Conservation (phyloP, 495 filamentous ascomycete genomes). For the Trichoderma asperelloides region DNA sequence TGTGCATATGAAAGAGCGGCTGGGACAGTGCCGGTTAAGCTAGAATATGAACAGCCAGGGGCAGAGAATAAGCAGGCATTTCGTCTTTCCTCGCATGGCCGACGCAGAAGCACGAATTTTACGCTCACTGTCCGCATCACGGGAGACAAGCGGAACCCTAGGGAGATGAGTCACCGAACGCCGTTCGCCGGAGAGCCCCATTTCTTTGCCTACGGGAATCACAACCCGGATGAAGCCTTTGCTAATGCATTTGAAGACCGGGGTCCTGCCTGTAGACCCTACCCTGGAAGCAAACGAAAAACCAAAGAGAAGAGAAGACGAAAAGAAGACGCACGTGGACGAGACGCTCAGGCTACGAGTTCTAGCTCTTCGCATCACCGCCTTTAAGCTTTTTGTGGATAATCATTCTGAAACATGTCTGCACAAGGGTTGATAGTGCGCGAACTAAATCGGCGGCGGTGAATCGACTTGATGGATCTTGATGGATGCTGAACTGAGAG, state of each 20-base stretch:
- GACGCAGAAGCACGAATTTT: conserved; percentile 5
- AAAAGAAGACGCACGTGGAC: background rate
- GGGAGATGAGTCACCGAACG: background rate
- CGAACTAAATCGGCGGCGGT: conserved; percentile 1
- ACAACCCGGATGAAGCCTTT: background rate
- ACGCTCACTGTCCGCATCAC: conserved; percentile 4
- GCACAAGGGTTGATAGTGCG: background rate
- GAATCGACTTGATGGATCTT: conserved; percentile 1
- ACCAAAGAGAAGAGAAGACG: background rate
- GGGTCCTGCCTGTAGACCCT: background rate
- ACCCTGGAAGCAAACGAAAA: background rate
- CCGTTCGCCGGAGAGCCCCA: conserved; percentile 5
- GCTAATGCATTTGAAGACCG: background rate
- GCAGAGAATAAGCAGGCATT: background rate
- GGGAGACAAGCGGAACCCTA: conserved; percentile 7
- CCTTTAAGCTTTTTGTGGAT: background rate
- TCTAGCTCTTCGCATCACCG: background rate
- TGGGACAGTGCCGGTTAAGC: background rate
- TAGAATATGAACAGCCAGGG: background rate
- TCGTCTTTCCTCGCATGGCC: background rate
- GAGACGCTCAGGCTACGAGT: background rate
- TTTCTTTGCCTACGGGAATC: background rate
- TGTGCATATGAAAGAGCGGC: background rate
- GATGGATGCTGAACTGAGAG: background rate
- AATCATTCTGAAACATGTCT: background rate